Percentiles rank a stretch among this genome's conserved stretches.
phyloP scores from a whole-genome alignment of 2,329 filamentous ascomycete genomes.

The Aspergillus sp. region DNA sequence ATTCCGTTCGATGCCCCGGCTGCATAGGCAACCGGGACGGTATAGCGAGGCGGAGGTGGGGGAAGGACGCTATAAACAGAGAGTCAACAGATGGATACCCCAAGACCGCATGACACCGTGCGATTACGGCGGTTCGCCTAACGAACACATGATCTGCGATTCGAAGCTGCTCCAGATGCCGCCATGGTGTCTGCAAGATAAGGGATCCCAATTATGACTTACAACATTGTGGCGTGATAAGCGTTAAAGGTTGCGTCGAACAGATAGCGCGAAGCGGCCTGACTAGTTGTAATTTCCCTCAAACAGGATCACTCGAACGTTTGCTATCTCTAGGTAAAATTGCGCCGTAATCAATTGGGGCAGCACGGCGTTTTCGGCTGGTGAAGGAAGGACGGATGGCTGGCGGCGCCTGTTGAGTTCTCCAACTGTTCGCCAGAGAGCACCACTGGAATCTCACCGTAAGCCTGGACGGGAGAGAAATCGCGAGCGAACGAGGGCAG shows the following conservation, averaged over 20 bases:
- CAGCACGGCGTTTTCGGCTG: neutral
- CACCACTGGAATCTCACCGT: neutral
- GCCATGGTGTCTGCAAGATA: neutral
- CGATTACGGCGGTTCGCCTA: neutral
- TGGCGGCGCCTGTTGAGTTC: neutral
- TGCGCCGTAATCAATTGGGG: neutral
- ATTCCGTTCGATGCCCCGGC: constrained; percentile 68
- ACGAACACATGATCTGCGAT: neutral
- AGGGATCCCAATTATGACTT: constrained; percentile 1
- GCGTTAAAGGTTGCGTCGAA: neutral
- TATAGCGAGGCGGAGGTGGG: constrained; percentile 83
- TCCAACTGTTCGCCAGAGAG: neutral
- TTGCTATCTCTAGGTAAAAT: neutral
- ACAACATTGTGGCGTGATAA: constrained; percentile 12
- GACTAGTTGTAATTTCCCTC: neutral
- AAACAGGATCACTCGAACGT: neutral
- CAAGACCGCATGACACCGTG: neutral
- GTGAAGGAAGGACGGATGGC: neutral
- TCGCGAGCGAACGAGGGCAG: neutral
- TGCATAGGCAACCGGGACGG: constrained; percentile 70
- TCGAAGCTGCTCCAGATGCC: neutral
- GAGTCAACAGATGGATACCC: constrained; percentile 5
- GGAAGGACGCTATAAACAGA: constrained; percentile 65
- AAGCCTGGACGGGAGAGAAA: neutral
- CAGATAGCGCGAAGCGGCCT: neutral